Conservation (phyloP, 164 flowering plant species). For the Vitis amurensis region DNA sequence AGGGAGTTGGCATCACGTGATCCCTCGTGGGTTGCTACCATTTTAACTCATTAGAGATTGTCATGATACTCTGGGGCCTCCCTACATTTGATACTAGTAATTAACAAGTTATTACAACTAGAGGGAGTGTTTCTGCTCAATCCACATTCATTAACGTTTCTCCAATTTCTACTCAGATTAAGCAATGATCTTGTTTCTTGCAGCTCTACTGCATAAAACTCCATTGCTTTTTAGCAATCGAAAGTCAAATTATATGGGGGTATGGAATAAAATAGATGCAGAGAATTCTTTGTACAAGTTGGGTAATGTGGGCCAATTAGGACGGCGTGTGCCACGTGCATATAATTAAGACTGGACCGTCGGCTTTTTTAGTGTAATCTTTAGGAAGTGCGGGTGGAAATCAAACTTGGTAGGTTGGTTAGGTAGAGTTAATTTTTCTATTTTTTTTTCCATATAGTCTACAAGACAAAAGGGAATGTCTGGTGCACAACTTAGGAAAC, state of each 20-base stretch:
- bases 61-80: conserved; percentile 7
- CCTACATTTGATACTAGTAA: not conserved
- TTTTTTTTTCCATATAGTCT: not conserved
- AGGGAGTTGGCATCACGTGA: conserved; percentile 38
- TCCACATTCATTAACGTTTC: too few relatives aligned
- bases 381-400: not conserved
- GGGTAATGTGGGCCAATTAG: conserved; percentile 4
- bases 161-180: too few relatives aligned
- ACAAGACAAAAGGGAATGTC: conserved; percentile 18
- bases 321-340: conserved; percentile 19
- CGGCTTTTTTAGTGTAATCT: not conserved
- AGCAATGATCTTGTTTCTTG: too few relatives aligned
- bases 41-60: conserved; percentile 1
- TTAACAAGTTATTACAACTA: conserved; percentile 18
- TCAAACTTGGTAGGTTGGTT: conserved; percentile 25
- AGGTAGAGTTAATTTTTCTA: conserved; percentile 21
- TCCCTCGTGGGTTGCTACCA: conserved; percentile 8
- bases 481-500: conserved; percentile 8
- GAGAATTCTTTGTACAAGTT: not conserved
- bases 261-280: not conserved
- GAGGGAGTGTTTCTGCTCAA: too few relatives aligned
- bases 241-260: not conserved
- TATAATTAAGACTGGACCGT: conserved; percentile 10
- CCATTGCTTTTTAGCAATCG: not conserved
- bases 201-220: too few relatives aligned